Conservation (phyloP, 2,329 filamentous ascomycete species). For the Epichloe bromicola region DNA sequence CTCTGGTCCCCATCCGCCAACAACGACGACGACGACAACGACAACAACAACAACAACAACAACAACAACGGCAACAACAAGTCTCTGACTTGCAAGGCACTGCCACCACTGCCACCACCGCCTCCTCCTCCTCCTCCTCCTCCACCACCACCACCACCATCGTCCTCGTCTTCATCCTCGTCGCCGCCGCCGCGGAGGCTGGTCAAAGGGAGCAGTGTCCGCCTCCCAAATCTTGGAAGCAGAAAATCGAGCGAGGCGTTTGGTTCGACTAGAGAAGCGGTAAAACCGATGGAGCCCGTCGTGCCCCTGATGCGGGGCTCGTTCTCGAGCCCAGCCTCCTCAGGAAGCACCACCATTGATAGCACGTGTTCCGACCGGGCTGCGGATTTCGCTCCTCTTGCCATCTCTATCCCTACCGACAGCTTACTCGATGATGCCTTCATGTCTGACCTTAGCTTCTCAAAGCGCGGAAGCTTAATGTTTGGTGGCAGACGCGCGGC, state of each 20-base stretch:
- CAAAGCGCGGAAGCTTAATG: slow-evolving; percentile 51
- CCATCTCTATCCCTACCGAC: slow-evolving; percentile 42
- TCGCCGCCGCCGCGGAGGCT: slow-evolving; percentile 9
- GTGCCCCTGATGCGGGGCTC: slow-evolving; percentile 15
- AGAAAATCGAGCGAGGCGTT: slow-evolving; percentile 16
- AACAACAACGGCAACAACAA: neutral
- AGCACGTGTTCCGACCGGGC: slow-evolving; percentile 14
- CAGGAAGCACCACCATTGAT: slow-evolving; percentile 8
- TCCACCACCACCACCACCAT: neutral
- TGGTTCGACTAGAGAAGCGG: slow-evolving; percentile 1
- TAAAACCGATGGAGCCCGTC: slow-evolving; percentile 8
- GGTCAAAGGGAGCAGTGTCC: slow-evolving; percentile 16
- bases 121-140: no score
- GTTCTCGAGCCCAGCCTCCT: slow-evolving; percentile 9
- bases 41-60: neutral
- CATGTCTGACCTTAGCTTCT: slow-evolving; percentile 43
- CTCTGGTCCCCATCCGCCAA: neutral
- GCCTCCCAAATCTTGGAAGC: slow-evolving; percentile 12
- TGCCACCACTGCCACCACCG: neutral
- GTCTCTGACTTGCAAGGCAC: neutral
- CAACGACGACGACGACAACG: neutral
- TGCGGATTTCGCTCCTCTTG: slow-evolving; percentile 36
- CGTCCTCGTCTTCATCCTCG: neutral
- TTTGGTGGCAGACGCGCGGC: slow-evolving; percentile 33
- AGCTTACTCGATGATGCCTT: slow-evolving; percentile 45